Evolutionary conservation across 805 yeast species (phyloP), one percentile per base, ranked within the genome.

Genomic region (Diddensiella caesifluorescens): DNA sequence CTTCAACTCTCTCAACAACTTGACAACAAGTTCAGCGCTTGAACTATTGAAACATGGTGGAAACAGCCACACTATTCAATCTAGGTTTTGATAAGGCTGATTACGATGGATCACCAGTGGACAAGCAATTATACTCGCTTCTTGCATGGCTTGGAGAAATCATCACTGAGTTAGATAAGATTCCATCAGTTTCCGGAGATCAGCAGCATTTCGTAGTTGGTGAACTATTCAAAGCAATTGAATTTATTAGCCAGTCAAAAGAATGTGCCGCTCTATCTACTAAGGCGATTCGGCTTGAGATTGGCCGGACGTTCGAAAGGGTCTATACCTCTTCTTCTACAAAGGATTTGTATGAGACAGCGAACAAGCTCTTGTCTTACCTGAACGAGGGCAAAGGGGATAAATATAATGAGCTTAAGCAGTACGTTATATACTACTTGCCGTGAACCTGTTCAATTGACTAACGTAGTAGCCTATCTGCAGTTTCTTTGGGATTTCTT

Each of bases 361-460:
- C 51, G 30, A 58, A 55, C 37, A 48, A 49, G 26, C 35, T 50
- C 7, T 30, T 57, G 13, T 43, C 39, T 5, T 40, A 41, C 4
- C 13, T 58, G 15, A 53, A 49, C 37, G 31, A 52, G 12, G 57
- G 54, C 18, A 56, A 52, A 35, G 39, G 52, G 5, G 60, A 59
- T 34, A 57, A 56, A 41, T 51, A 54, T 35, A 38, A 51, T 10
- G 60, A 54, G 16, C 27, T 50, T 15, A 56, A 56, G 37, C 60
- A 56, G 56, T 56, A 41, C 23, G 61, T 47, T 22, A 12, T 25
- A 9, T 25, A 9, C 27, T 25, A 25, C 27, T 9, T 25, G n/a
- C n/a, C 12, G 9, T 25, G 27, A 25, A 25, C 27, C 27, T 25
- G 27, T 12, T 9, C 12, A 10, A 18, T 12, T 32, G 12, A 32